These are phyloP conservation scores for Ambispora gerdemannii DNA, from an alignment of 192 early-diverging fungal species.

Conservation along the genomic window DNA sequence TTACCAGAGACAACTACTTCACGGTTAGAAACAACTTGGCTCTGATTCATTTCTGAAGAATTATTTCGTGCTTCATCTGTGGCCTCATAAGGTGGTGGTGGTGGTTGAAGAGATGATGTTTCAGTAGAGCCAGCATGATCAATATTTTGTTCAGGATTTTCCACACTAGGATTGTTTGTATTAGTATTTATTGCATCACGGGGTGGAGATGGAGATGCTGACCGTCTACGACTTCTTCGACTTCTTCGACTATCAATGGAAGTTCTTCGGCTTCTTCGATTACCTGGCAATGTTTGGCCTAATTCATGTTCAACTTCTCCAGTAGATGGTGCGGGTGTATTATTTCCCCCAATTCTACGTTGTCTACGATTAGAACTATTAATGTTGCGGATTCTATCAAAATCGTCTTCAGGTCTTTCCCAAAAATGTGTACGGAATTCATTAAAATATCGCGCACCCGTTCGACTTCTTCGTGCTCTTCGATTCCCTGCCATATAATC, in stretches of 20 bases:
- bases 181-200: not conserved
- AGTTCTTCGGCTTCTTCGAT: not conserved
- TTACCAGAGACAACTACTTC: slow-evolving; percentile 2
- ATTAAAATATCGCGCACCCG: not conserved
- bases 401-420: too few species aligned
- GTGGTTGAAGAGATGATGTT: not conserved
- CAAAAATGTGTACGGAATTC: not conserved
- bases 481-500: not conserved
- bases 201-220: not conserved
- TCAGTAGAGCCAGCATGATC: not conserved
- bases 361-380: slow-evolving; percentile 1
- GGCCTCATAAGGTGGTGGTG: not conserved
- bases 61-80: not conserved
- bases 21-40: not conserved
- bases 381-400: too few species aligned
- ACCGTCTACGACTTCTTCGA: not conserved
- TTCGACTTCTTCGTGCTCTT: not conserved
- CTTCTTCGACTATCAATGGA: not conserved
- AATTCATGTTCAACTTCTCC: not conserved
- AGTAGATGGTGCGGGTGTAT: not conserved
- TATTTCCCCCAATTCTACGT: not conserved
- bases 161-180: not conserved
- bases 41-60: not conserved
- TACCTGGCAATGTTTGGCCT: not conserved
- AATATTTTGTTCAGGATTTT: not conserved